Evolutionary conservation across 805 yeast species (phyloP), one percentile per base, ranked within the genome.

Genomic region (Candida nonsorbophila): DNA sequence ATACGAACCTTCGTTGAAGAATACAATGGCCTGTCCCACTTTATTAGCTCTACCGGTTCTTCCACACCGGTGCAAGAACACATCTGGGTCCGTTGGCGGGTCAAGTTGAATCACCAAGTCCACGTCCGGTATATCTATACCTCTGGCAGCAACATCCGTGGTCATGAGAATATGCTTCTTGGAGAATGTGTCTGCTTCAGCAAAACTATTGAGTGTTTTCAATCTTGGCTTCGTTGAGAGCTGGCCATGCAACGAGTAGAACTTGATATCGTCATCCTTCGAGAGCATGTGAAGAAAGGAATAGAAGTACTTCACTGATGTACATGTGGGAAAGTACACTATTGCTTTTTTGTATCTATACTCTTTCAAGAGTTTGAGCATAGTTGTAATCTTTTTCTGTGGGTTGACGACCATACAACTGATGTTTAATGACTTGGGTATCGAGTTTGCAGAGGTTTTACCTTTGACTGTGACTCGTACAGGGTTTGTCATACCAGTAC

Each of bases 81-180:
- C 75, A 47, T 83, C 94, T 0, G 97, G 85, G 42, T 88, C 95
- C 0, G 86, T 77, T 1, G 98, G 98, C 2, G 97, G 95, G 40
- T 92, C 97, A 14, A 90, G 44, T 51, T 92, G 98, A n/a, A 92
- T 61, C 3, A 90, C 97, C 15, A 88, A 58, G 47, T 92, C 97
- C 7, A 92, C 97, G 30, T 88, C 92, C 1, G 95, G 94, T 16
- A 92, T 80, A 61, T 92, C 98, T 14, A 92, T 74, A 24, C 98
- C 98, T 49, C 98, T 71, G 0, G 97, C 96, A 1, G 98, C 97
- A n/a, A 92, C 96, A 65, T 92, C 98, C 0, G 98, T 92, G 2
- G 98, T 87, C 56, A 92, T 62, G 14, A 92, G 56, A 0, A 90
- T 74, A 7, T 79, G 65, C 39, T 76, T 79, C 3, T 57, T 55